Base-by-base conservation (phyloP, 441 rosid genomes). In the Macaranga tanarius region DNA sequence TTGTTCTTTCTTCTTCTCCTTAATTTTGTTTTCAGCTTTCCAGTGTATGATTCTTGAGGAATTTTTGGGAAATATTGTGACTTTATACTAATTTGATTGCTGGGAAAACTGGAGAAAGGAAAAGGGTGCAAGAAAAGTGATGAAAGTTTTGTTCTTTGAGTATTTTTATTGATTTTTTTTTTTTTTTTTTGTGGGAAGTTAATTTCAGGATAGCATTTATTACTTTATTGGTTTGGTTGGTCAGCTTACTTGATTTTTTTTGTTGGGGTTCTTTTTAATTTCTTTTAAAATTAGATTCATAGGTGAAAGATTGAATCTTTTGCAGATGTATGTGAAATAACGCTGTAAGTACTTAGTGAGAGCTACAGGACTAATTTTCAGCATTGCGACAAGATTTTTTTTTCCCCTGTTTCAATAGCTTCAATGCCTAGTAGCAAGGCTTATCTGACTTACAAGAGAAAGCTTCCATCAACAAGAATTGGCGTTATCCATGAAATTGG, bases 391-490 rank as follows among this genome's bases (percentile, higher is more conserved):
- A 44, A 51, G 34, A 54, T 45, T 40, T n/a, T n/a, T n/a, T n/a
- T n/a, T 69, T 62, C 68, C 44, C 16, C 62, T 71, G 0, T 5
- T 52, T 52, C 10, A 40, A 65, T 70, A 73, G 73, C 65, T 58
- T 60, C 69, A 72, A 84, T 84, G 85, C 78, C 75, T 20, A 73
- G 76, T 69, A 65, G 72, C 65, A 81, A 78, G 80, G 76, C 76
- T 52, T 70, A 71, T 66, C 65, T 81, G 45, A 84, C 87, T 51
- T 84, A 84, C 71, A 81, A 80, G 81, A 75, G 87, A 70, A 84
- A 79, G 80, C 62, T 77, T 26, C 67, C 75, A 56, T 73, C 78
- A 63, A 67, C 66, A 10, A 69, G 75, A 62, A 28, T 65, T 61
- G 51, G 70, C 42, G 55, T 64, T 72, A 67, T 61, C 58, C 48